These are phyloP conservation scores for Malassezia psittaci DNA, from an alignment of 1,284 basidiomycete genomes.

Conservation along the genomic window DNA sequence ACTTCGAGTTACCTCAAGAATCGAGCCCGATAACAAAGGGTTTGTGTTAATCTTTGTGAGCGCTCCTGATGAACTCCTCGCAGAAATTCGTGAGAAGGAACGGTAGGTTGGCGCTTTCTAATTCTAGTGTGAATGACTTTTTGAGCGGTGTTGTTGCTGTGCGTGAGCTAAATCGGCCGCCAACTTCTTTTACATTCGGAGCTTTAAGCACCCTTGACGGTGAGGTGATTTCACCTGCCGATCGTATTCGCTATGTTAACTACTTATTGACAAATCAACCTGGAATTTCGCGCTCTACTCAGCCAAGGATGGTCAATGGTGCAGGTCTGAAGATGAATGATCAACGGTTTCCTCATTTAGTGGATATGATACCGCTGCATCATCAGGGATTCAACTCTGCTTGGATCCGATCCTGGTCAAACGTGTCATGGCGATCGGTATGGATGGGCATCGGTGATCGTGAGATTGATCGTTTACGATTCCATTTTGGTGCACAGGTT, in stretches of 20 bases:
- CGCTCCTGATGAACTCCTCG: constrained; percentile 18
- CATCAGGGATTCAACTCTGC: constrained; percentile 32
- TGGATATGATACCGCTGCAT: constrained; percentile 43
- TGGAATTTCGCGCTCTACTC: background rate
- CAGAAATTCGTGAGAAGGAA: constrained; percentile 19
- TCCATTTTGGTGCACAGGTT: constrained; percentile 44
- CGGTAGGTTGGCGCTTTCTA: constrained; percentile 7
- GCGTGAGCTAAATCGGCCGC: background rate
- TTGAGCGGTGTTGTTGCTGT: constrained; percentile 32
- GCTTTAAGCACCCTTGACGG: background rate
- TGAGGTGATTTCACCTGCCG: constrained; percentile 19
- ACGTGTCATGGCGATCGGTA: constrained; percentile 21
- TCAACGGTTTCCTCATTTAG: constrained; percentile 33
- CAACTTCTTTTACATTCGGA: background rate
- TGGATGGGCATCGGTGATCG: constrained; percentile 24
- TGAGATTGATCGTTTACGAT: constrained; percentile 39
- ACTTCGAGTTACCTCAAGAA: constrained; percentile 30
- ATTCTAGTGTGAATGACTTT: constrained; percentile 22
- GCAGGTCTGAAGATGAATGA: constrained; percentile 18
- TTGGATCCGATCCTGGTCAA: constrained; percentile 39
- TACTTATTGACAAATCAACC: constrained; percentile 25
- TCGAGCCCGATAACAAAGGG: constrained; percentile 20
- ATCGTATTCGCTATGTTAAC: constrained; percentile 31
- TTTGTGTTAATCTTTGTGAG: constrained; percentile 37
- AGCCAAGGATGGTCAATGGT: constrained; percentile 5